Conservation (phyloP, 73 alveolate genomes). For the Stentor coeruleus region DNA sequence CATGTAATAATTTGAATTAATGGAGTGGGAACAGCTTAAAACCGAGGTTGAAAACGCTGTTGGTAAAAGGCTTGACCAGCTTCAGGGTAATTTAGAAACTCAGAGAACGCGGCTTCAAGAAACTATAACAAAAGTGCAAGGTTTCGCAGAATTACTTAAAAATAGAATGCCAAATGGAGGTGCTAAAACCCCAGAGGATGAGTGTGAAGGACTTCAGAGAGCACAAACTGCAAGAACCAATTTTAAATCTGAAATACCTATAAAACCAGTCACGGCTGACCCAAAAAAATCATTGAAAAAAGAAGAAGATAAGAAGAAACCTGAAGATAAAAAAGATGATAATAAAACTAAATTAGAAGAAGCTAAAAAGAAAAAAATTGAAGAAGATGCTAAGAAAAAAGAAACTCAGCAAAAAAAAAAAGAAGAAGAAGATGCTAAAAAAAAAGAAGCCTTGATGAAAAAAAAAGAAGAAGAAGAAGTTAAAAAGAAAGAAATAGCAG, state of each 20-base stretch:
- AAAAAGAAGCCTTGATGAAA: not conserved
- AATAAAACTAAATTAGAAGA: not conserved
- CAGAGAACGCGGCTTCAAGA: not conserved
- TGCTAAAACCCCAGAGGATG: not conserved
- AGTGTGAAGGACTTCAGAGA: not conserved
- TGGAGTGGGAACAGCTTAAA: not conserved
- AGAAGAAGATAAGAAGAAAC: not conserved
- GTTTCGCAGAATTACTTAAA: not conserved
- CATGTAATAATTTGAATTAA: too few species aligned
- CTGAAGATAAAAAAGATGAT: not conserved
- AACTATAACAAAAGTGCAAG: not conserved
- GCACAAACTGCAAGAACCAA: slow-evolving; percentile 7
- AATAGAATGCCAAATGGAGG: not conserved
- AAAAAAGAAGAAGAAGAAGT: not conserved
- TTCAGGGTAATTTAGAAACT: not conserved
- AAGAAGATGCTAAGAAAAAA: not conserved
- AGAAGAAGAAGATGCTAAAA: not conserved
- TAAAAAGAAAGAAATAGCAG: not conserved
- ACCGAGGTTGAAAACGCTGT: not conserved
- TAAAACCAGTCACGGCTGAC: not conserved
- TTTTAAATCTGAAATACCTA: not conserved
- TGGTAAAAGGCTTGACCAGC: not conserved
- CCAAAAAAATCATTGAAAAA: too few species aligned
- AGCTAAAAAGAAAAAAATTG: not conserved
- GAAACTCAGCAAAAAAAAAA: too few species aligned